Evolutionary conservation across 2,329 filamentous ascomycete genomes (phyloP).

Genomic region (Colletotrichum tofieldiae): DNA sequence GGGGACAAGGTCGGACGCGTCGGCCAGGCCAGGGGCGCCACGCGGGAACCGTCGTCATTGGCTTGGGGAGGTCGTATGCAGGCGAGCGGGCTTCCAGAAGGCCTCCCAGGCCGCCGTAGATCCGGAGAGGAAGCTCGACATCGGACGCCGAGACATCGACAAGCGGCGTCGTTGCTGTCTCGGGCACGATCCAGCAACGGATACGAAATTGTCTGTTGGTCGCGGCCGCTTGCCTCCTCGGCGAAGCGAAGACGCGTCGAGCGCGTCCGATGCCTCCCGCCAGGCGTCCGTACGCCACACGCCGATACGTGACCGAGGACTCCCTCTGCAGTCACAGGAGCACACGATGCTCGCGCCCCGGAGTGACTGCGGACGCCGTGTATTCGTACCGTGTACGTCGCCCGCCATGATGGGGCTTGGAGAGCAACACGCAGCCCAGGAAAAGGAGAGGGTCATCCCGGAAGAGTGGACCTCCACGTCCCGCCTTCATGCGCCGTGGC

Average conservation of each 20-base stretch:
- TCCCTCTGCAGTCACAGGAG: background rate
- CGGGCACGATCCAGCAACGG: background rate
- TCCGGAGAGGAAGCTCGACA: slow-evolving; percentile 13
- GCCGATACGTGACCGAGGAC: background rate
- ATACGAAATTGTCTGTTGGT: background rate
- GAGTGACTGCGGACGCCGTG: background rate
- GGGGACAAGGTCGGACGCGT: background rate
- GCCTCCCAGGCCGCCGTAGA: background rate
- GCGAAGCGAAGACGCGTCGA: too few species aligned
- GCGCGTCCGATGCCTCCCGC: too few species aligned
- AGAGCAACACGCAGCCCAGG: background rate
- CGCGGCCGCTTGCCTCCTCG: background rate
- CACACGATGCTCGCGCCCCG: background rate
- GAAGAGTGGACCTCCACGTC: background rate
- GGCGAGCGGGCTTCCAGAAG: background rate
- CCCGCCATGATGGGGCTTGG: background rate
- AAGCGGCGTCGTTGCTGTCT: background rate
- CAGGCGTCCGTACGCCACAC: background rate
- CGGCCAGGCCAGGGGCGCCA: background rate
- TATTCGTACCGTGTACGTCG: background rate
- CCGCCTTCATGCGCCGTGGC: slow-evolving; percentile 21
- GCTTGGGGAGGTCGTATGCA: slow-evolving; percentile 7
- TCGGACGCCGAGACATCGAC: background rate
- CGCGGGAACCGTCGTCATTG: slow-evolving; percentile 11
- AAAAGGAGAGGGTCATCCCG: background rate